Conservation (phyloP, 441 rosid species). For the Bruguiera hainesii region DNA sequence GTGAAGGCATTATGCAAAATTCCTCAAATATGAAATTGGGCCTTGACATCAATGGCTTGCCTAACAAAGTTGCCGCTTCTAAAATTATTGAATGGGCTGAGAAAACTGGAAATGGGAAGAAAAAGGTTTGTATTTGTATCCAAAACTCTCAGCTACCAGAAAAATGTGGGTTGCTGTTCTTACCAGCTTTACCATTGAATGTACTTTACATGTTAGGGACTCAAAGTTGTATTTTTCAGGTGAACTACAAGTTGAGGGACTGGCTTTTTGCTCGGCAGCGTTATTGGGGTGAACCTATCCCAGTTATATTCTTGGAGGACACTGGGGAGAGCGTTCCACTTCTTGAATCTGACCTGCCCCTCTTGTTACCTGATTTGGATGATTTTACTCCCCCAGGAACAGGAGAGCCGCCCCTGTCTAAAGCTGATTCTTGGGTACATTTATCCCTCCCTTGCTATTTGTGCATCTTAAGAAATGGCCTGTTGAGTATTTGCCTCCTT, state of each 20-base stretch:
- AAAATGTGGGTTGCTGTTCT: slow-evolving; percentile 9
- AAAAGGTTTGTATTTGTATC: slow-evolving; percentile 49
- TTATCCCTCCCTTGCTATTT: neutral
- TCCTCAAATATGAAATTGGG: slow-evolving; percentile 58
- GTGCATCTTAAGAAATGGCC: no score
- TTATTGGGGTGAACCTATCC: slow-evolving; percentile 99
- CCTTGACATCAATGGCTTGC: slow-evolving; percentile 78
- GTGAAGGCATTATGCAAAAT: slow-evolving; percentile 58
- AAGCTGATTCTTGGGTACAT: slow-evolving; percentile 81
- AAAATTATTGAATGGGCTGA: slow-evolving; percentile 85
- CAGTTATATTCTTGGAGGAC: slow-evolving; percentile 70
- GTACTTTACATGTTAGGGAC: neutral
- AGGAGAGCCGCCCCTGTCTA: slow-evolving; percentile 92
- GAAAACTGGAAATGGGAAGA: slow-evolving; percentile 73
- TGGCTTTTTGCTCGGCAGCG: slow-evolving; percentile 99
- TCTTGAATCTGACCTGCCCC: slow-evolving; percentile 78
- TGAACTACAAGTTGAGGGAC: slow-evolving; percentile 90
- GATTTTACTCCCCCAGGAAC: slow-evolving; percentile 95
- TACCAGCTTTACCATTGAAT: slow-evolving; percentile 2
- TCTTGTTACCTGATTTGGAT: slow-evolving; percentile 79
- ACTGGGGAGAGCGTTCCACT: slow-evolving; percentile 65
- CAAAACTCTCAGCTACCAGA: neutral
- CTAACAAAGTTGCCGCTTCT: slow-evolving; percentile 61
- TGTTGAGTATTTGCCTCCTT: neutral
- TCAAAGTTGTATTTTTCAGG: slow-evolving; percentile 43